Evolutionary conservation across 768 basidiomycete genomes (phyloP), one percentile per base, ranked within the genome.

Genomic region (Amyloporia xantha): DNA sequence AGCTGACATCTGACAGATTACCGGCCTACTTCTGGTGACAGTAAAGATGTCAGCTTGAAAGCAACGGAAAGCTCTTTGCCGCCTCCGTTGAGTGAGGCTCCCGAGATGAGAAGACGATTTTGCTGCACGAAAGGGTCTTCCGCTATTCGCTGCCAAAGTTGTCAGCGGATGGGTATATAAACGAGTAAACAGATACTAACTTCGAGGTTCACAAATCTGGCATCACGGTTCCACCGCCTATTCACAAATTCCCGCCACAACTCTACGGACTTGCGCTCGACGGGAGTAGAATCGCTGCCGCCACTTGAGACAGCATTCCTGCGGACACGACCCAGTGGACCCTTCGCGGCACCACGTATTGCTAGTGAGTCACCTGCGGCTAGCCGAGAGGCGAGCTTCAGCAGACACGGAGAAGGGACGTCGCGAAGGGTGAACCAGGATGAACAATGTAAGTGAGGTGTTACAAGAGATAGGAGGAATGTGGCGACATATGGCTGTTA

Each of bases 41-140:
- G 77, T 56, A 84, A 76, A 17, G 78, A 74, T 1, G 92, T 90
- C 10, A 94, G 72, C 65, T 93, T 93, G 73, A 93, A 93, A 39
- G 97, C 82, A 9, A 94, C 91, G 4, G 84, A 78, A 0, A 86
- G 82, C 58, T 89, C 86, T 51, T 73, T 78, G 27, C 28, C 15
- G 15, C 28, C 36, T 20, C 41, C 28, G 9, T 24, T 42, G 41
- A 9, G 41, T 13, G 20, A 3, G 10, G 39, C 24, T 10, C 37
- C 39, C 12, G 23, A n/a, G n/a, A n/a, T n/a, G 10, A 27, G 24
- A 85, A 78, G 24, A 72, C 59, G 77, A 57, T 90, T 67, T 60
- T 81, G 84, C 63, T 78, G 79, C 52, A 96, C 71, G 47, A 84
- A 70, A 35, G 84, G 78, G 62, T 96, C 93, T 27, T 86, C 80